Conservation (phyloP, 495 filamentous ascomycete species). For the Amniculicola lignicola region DNA sequence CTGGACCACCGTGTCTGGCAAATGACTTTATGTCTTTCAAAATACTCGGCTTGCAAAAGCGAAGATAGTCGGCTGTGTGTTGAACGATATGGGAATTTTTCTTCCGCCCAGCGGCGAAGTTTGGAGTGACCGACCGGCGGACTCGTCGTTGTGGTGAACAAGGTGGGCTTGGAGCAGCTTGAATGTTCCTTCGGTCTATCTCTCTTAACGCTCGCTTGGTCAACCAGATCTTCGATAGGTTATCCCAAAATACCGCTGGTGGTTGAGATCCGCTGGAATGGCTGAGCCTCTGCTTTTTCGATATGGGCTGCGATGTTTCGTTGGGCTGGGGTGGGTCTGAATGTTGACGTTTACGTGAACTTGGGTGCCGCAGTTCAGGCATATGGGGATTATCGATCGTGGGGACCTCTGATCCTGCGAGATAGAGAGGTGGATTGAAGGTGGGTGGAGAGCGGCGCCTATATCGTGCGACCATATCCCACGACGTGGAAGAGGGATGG, state of each 20-base stretch:
- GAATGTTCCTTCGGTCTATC: conserved; percentile 35
- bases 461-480: conserved; percentile 19
- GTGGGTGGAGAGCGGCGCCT: conserved; percentile 19
- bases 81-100: conserved; percentile 7
- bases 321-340: conserved; percentile 12
- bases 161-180: conserved; percentile 20
- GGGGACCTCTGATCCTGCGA: conserved; percentile 7
- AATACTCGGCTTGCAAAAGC: conserved; percentile 2
- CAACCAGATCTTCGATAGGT: conserved; percentile 38
- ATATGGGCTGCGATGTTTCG: conserved; percentile 18
- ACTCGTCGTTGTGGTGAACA: conserved; percentile 19
- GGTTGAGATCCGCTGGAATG: conserved; percentile 22
- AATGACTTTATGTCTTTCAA: conserved; percentile 31
- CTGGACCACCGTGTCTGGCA: conserved; percentile 35
- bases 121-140: conserved; percentile 29
- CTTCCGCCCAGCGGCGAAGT: conserved; percentile 25
- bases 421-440: conserved; percentile 5
- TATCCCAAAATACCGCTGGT: conserved; percentile 36
- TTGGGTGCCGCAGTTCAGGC: conserved; percentile 22
- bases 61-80: conserved; percentile 23
- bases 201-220: conserved; percentile 37
- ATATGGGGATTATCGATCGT: conserved; percentile 23
- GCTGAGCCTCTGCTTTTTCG: conserved; percentile 32
- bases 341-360: conserved; percentile 23
- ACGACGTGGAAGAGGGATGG: conserved; percentile 5